Percentiles rank a stretch among this genome's conserved stretches.
These are phyloP conservation scores for Ascomycota sp. DNA, from an alignment of 2,329 filamentous ascomycete species.

Conservation along the genomic window DNA sequence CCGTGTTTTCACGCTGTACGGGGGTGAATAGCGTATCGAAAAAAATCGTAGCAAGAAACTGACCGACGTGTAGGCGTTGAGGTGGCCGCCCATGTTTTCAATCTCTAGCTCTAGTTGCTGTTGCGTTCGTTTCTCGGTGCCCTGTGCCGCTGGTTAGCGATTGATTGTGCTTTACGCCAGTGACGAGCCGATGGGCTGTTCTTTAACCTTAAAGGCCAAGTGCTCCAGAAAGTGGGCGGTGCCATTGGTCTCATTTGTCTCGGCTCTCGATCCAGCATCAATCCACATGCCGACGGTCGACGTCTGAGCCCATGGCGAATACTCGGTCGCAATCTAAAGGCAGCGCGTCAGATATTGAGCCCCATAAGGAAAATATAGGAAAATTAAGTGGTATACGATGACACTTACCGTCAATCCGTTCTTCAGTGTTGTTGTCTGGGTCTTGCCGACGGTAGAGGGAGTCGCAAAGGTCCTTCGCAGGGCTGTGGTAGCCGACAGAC, in stretches of 20 bases:
- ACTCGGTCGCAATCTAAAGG: constrained; percentile 78
- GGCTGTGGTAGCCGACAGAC: constrained; percentile 56
- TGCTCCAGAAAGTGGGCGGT: constrained; percentile 99
- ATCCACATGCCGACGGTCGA: constrained; percentile 99
- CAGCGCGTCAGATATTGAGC: constrained; percentile 9
- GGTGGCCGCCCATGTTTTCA: constrained; percentile 98
- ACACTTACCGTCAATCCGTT: constrained; percentile 81
- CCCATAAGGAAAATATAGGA: constrained; percentile 5
- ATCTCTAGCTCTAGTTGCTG: constrained; percentile 98
- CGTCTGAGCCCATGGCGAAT: constrained; percentile 95
- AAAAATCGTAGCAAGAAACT: constrained; percentile 17
- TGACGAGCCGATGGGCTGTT: too few relatives aligned
- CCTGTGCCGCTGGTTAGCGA: constrained; percentile 25
- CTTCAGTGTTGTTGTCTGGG: constrained; percentile 85
- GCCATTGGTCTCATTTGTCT: constrained; percentile 96
- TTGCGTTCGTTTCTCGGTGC: constrained; percentile 83
- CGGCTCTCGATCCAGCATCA: constrained; percentile 91
- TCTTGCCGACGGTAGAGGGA: constrained; percentile 62
- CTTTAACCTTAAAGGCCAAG: constrained; percentile 84
- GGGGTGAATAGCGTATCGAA: constrained; percentile 8
- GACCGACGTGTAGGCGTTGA: constrained; percentile 99
- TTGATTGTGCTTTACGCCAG: too few relatives aligned
- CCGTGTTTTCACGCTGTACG: constrained; percentile 82
- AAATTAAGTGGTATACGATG: constrained; percentile 17
- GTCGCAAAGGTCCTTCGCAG: constrained; percentile 80